phyloP scores from a whole-genome alignment of 1,284 basidiomycete species.

The Cryptococcus floricola region DNA sequence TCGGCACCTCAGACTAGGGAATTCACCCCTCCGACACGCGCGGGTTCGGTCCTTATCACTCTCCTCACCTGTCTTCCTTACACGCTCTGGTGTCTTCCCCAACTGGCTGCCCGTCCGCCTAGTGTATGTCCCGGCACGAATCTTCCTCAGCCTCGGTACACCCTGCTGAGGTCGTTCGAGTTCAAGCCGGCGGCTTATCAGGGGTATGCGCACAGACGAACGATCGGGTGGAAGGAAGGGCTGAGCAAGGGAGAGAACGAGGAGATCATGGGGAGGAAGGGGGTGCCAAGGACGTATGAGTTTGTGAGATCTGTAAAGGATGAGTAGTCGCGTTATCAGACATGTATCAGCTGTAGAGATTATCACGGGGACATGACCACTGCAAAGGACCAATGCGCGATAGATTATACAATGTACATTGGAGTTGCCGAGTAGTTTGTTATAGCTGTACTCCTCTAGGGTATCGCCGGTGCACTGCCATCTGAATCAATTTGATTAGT shows the following conservation, averaged over 20 bases:
- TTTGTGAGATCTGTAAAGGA: slow-evolving; percentile 27
- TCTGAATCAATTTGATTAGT: slow-evolving; percentile 19
- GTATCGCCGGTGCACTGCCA: slow-evolving; percentile 47
- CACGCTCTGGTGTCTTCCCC: slow-evolving; percentile 76
- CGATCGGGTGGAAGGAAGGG: slow-evolving; percentile 64
- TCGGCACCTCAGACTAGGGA: slow-evolving; percentile 8
- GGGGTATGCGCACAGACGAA: slow-evolving; percentile 87
- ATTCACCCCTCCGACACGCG: slow-evolving; percentile 42
- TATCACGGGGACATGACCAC: background rate
- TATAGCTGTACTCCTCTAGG: slow-evolving; percentile 50
- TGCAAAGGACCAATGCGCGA: background rate
- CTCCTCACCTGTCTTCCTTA: slow-evolving; percentile 84
- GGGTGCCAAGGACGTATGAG: slow-evolving; percentile 45
- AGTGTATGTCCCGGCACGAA: slow-evolving; percentile 23
- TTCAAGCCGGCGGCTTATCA: slow-evolving; percentile 71
- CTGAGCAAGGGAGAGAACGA: slow-evolving; percentile 42
- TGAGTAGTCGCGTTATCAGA: background rate
- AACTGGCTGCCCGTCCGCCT: slow-evolving; percentile 63
- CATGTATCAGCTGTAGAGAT: background rate
- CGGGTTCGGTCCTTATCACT: slow-evolving; percentile 73
- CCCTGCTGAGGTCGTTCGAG: slow-evolving; percentile 71
- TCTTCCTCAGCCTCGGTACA: slow-evolving; percentile 62
- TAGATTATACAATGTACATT: background rate
- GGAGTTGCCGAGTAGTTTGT: slow-evolving; percentile 1
- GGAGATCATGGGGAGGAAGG: slow-evolving; percentile 44